Evolutionary conservation across 352 stramenopile species (phyloP), one percentile per base, ranked within the genome.

Genomic region (Phytopythium cucurbitacearum): DNA sequence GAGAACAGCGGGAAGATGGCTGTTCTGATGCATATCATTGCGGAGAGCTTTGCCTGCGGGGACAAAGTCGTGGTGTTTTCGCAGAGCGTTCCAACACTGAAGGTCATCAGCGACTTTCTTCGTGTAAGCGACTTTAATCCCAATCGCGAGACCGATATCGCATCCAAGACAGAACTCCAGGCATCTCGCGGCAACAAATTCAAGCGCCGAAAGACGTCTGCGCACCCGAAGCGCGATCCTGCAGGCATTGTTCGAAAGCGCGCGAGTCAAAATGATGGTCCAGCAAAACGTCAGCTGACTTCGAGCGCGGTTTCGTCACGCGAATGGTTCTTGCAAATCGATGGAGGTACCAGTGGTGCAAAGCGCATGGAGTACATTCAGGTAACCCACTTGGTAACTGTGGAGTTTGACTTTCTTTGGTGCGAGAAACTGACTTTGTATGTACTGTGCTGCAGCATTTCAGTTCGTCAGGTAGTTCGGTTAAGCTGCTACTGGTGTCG

Each of bases 1-100:
- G 79, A 83, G 53, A 76, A 91, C 59, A 94, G 84, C 59, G 81
- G 80, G 7, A 94, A 94, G 50, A 91, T 94, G 80, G 75, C 65
- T 0, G 67, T 91, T 40, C 63, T 94, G 35, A 72, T 94, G 66
- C 60, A 59, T 13, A 87, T 94, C 39, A 65, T 94, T 37, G 60
- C 87, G 49, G 70, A 91, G 47, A 91, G 80, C 51, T 88, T 87
- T 35, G 56, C 67, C 4, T 73, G 75, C 28, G 81, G 76, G 12
- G 87, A 96, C 46, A 95, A 94, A 48, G 73, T 95, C 11, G 80
- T 94, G 13, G 80, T 96, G 7, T 96, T 96, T 48, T 95, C 85
- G 6, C 87, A 96, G 55, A 95, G 84, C 43, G 79, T 96, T 34
- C 73, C 80, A 40, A 96, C 84, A 0, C 67, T 96, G 12, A 87